These are phyloP conservation scores for Fraxinus sp. DNA, from an alignment of 305 asterid species.

Conservation along the genomic window DNA sequence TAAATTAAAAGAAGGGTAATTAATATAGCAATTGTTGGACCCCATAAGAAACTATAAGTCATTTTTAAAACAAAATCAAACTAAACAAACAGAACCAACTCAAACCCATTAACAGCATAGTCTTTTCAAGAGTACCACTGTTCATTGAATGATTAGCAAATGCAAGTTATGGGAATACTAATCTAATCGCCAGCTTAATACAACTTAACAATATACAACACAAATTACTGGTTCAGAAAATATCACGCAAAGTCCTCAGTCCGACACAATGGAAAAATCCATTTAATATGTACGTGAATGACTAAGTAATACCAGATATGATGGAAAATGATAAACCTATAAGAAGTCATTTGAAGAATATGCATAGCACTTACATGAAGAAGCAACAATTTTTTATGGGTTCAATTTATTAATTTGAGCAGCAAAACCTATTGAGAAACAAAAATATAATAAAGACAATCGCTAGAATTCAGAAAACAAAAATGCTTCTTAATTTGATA, in stretches of 20 bases:
- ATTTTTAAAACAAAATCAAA: not conserved
- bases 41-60: not conserved
- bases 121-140: not conserved
- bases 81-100: not conserved
- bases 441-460: not conserved
- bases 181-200: slow-evolving; percentile 5
- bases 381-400: not conserved
- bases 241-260: not conserved
- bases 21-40: not conserved
- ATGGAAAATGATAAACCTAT: not conserved
- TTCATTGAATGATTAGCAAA: not conserved
- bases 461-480: not conserved
- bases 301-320: not conserved
- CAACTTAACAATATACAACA: not conserved
- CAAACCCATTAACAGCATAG: not conserved
- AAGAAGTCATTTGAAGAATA: not conserved
- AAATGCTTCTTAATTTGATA: not conserved
- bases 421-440: not conserved
- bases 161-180: not conserved
- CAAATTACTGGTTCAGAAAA: not conserved
- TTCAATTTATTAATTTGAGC: not conserved
- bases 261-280: not conserved
- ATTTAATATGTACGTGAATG: not conserved
- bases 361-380: not conserved
- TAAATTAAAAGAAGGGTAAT: not conserved